These are phyloP conservation scores for Periconia digitata DNA, from an alignment of 2,329 filamentous ascomycete species.

Conservation along the genomic window DNA sequence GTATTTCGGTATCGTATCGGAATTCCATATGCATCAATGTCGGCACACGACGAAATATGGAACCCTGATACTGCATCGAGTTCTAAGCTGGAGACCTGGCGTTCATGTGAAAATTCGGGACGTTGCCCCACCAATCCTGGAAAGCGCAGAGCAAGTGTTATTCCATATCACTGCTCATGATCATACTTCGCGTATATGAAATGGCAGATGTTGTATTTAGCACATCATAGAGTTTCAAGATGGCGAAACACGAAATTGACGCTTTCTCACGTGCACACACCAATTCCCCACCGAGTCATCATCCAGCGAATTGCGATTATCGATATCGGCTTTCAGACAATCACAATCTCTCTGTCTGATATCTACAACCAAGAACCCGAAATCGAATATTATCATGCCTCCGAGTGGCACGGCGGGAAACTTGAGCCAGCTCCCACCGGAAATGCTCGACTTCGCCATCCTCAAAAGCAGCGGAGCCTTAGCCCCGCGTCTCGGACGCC, in stretches of 20 bases:
- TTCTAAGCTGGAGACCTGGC: no score
- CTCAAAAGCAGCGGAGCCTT: constrained; percentile 40
- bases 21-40: no score
- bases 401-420: constrained; percentile 8
- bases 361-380: background rate
- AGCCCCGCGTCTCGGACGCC: constrained; percentile 67
- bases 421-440: constrained; percentile 32
- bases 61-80: no score
- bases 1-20: no score
- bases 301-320: background rate
- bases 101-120: no score
- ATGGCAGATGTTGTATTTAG: no score
- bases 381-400: constrained; percentile 20
- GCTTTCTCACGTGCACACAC: constrained; percentile 10
- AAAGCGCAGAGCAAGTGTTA: no score
- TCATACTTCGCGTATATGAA: no score
- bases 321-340: background rate
- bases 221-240: no score
- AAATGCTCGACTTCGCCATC: constrained; percentile 50
- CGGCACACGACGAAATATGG: no score
- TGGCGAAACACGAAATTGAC: background rate
- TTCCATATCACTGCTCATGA: no score
- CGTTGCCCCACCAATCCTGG: no score
- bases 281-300: constrained; percentile 1
- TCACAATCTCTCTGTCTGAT: background rate